Evolutionary conservation across 2,329 filamentous ascomycete genomes (phyloP), one percentile per base, ranked within the genome.

Genomic region (Arthrobotrys conoides): DNA sequence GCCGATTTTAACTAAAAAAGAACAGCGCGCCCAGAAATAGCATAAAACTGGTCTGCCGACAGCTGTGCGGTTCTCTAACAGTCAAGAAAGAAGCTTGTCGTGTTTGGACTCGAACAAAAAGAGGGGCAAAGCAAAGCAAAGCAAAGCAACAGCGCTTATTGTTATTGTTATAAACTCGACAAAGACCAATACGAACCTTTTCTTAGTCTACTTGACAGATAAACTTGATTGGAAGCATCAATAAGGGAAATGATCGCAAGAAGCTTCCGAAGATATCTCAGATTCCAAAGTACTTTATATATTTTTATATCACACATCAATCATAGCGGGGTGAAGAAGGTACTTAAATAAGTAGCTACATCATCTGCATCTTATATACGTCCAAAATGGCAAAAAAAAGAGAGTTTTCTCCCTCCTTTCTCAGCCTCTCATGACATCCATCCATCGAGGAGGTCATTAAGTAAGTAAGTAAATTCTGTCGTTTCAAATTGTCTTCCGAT

Each of bases 361-460:
- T 38, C 38, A 57, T 64, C 3, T 30, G 27, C 38, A 57, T 64
- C 3, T 30, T 48, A 51, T 76, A 76, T 71, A 71, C 57, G 73
- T 63, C 72, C 73, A 77, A 77, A 77, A 71, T 61, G 73, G 73
- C 67, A 77, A 71, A 71, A 71, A 65, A 41, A 12, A 27, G 18
- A 36, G 20, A 48, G 18, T 36, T 18, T 57, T 27, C 22, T 41
- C 36, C 36, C 10, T 9, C 59, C 72, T 67, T 61, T 61, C 44
- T n/a, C 33, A 6, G 48, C 46, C 48, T 33, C 27, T 18, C 27
- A 30, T 30, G 27, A 30, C 6, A 30, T 30, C n/a, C n/a, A n/a
- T n/a, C n/a, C n/a, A n/a, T n/a, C n/a, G n/a, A n/a, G n/a, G n/a
- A n/a, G n/a, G n/a, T n/a, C n/a, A n/a, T n/a, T n/a, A n/a, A n/a